phyloP scores from a whole-genome alignment of 1,139 yeast genomes.

The Saccharomyces hybrid region DNA sequence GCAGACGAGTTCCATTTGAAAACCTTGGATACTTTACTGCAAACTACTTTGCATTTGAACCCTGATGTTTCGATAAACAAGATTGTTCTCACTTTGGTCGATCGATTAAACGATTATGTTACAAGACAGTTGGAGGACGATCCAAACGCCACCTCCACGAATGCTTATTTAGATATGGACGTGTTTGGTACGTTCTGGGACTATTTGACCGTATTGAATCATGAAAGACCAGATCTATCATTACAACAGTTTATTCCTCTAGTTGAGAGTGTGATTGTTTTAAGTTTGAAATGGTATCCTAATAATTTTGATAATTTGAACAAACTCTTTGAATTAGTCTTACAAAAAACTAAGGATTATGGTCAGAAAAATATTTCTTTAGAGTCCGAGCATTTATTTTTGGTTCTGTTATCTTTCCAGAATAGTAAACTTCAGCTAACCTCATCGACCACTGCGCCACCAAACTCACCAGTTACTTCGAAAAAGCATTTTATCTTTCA shows the following conservation, averaged over 20 bases:
- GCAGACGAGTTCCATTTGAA: conserved; percentile 86
- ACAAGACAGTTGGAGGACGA: conserved; percentile 32
- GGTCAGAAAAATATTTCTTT: conserved; percentile 16
- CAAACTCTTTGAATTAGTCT: conserved; percentile 50
- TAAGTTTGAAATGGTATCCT: conserved; percentile 64
- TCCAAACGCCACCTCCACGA: conserved; percentile 3
- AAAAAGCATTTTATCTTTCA: conserved; percentile 6
- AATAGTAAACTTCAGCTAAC: conserved; percentile 4
- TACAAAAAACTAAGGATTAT: conserved; percentile 38
- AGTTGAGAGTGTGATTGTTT: conserved; percentile 54
- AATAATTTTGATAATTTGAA: conserved; percentile 54
- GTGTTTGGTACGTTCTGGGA: conserved; percentile 59
- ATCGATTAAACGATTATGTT: conserved; percentile 58
- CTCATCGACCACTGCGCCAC: background rate
- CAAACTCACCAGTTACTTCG: conserved; percentile 1
- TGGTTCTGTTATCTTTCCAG: conserved; percentile 16
- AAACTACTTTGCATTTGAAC: conserved; percentile 57
- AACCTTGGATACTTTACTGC: conserved; percentile 61
- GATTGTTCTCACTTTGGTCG: conserved; percentile 61
- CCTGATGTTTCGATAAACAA: conserved; percentile 63
- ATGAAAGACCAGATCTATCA: conserved; percentile 55
- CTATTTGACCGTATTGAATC: conserved; percentile 48
- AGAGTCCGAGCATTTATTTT: conserved; percentile 16
- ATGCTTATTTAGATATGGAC: conserved; percentile 14
- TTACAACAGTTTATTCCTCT: conserved; percentile 58